phyloP scores from a whole-genome alignment of 345 rosid genomes.

The Luvunga scandens region DNA sequence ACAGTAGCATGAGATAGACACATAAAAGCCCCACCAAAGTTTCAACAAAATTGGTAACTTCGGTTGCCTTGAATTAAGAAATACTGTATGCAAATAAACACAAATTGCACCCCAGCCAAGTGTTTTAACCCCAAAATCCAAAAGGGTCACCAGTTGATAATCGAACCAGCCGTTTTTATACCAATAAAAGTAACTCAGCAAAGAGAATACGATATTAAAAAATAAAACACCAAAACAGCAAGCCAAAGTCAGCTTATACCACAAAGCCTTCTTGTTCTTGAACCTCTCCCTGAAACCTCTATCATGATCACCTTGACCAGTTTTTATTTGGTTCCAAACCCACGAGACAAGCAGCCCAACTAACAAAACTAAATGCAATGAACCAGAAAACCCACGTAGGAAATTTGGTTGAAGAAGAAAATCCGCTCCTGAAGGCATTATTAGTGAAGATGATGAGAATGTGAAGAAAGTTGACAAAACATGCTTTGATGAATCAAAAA shows the following conservation, averaged over 20 bases:
- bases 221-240: constrained; percentile 37
- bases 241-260: constrained; percentile 29
- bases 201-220: constrained; percentile 31
- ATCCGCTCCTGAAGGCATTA: constrained; percentile 14
- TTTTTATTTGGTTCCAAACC: constrained; percentile 31
- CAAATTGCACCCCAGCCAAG: constrained; percentile 43
- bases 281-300: constrained; percentile 20
- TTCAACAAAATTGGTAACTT: constrained; percentile 40
- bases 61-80: constrained; percentile 17
- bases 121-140: constrained; percentile 39
- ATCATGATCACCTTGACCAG: constrained; percentile 1
- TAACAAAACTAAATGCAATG: constrained; percentile 45
- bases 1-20: constrained; percentile 41
- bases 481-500: too few relatives aligned
- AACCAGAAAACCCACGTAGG: constrained; percentile 39
- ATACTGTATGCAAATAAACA: constrained; percentile 29
- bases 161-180: constrained; percentile 37
- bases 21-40: constrained; percentile 52
- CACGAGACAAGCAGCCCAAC: constrained; percentile 30
- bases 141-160: constrained; percentile 31
- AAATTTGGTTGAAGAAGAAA: constrained; percentile 38
- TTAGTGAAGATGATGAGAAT: too few relatives aligned
- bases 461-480: too few relatives aligned
- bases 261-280: constrained; percentile 17
- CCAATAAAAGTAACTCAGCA: constrained; percentile 41